Evolutionary conservation across 352 stramenopile species (phyloP), one percentile per base, ranked within the genome.

Genomic region (Globisporangium solare): DNA sequence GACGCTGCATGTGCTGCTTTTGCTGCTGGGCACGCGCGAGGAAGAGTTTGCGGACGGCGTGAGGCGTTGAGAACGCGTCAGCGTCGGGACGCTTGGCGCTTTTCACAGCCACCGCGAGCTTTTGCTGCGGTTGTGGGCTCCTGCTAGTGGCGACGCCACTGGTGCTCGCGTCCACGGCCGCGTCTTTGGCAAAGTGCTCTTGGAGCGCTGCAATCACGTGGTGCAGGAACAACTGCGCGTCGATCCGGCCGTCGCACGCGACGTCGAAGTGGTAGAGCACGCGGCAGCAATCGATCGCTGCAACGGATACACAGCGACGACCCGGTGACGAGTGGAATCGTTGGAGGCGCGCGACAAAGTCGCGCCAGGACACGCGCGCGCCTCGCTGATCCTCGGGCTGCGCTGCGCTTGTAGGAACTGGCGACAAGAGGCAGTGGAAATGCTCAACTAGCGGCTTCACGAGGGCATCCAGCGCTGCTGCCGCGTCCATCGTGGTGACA

Each of bases 201-300:
- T 55, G 56, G 18, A 74, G 15, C 5, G 57, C 18, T 15, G 50
- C 21, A 6, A 71, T 40, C 3, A 75, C 13, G 8, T 39, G 21
- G 8, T 57, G 47, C 5, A 60, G 31, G 43, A 74, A 80, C 2
- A 46, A 40, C 8, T 43, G 45, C 3, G 27, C 46, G 5, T 61
- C 53, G 22, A 81, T 68, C n/a, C 40, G n/a, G 12, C 72, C 72
- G 24, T 49, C 51, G 20, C 70, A 68, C 3, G 6, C 18, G 8
- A 45, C 22, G 27, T 81, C 72, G 24, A 81, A 81, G 22, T 70
- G 72, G 61, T 81, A 79, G 8, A 81, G 49, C 2, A 81, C 47
- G 21, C 70, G 67, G 18, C 70, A 79, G 42, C 57, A 72, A n/a
- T 76, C 53, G 1, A 55, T 57, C 13, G 53, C 35, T 2, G 56